Evolutionary conservation across 176 grass and related monocot species (phyloP).

Genomic region (Miscanthus lutarioriparius): DNA sequence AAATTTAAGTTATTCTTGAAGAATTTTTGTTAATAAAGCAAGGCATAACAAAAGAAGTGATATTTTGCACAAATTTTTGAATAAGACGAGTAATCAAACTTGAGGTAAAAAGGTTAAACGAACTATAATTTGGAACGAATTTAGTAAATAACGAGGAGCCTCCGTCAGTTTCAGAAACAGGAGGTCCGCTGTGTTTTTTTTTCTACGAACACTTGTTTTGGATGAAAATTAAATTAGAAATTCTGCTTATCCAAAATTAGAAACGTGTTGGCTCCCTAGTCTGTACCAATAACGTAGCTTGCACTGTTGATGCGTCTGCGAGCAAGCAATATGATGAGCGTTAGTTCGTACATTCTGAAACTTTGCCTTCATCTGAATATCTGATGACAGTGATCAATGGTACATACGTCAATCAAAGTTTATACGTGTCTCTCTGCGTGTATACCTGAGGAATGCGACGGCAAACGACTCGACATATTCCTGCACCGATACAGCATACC

Average conservation of each 20-base stretch:
- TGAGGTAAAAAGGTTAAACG: too few relatives aligned
- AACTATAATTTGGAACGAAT: too few relatives aligned
- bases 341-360: not conserved
- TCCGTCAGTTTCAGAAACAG: not conserved
- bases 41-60: too few relatives aligned
- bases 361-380: not conserved
- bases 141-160: not conserved
- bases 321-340: constrained; percentile 21
- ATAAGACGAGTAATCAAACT: too few relatives aligned
- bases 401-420: not conserved
- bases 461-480: not conserved
- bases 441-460: constrained; percentile 21
- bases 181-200: too few relatives aligned
- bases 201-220: not conserved
- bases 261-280: not conserved
- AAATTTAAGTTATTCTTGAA: too few relatives aligned
- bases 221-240: not conserved
- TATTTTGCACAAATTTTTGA: too few relatives aligned
- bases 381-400: not conserved
- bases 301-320: constrained; percentile 8
- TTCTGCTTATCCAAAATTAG: not conserved
- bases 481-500: not conserved
- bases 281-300: constrained; percentile 25
- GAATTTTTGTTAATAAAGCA: too few relatives aligned
- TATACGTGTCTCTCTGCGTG: not conserved